Evolutionary conservation across 2,329 filamentous ascomycete genomes (phyloP), one percentile per base, ranked within the genome.

Genomic region (Cercospora brassicicola): DNA sequence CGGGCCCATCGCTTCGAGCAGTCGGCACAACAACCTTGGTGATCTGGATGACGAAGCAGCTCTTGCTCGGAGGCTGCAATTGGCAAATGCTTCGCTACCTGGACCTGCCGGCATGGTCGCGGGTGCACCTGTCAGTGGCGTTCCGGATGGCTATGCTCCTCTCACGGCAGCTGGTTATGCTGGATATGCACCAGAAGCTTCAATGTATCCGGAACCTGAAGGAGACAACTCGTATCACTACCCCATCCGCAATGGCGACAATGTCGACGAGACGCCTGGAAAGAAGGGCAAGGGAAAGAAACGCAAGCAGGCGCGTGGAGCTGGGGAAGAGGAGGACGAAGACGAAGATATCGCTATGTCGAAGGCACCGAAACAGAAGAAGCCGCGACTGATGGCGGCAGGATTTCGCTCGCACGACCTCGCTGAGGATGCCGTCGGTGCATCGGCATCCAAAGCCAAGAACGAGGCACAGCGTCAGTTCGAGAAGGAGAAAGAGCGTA

Each of bases 381-480:
- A 76, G 62, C 76, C 76, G n/a, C 76, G 74, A 62, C 74, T 71
- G 64, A 75, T 68, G 66, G 78, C 68, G 57, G 76, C 75, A 18
- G 76, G 76, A 13, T 78, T 78, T 65, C 69, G 71, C 13, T 76
- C 74, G 3, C 71, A 70, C 20, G 76, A 78, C 63, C 69, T 78
- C 10, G 76, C 74, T 28, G 74, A 77, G 18, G 64, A 68, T 18
- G 70, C 71, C 2, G 67, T 68, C 18, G 72, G 69, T 13, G 61
- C 75, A 3, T 67, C 67, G 28, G 69, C 73, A 1, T 71, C 71
- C 45, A 76, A 73, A 23, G 73, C 78, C 71, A 83, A 81, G 73
- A 83, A 78, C 53, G 79, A 80, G 28, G 80, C 82, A 9, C 82
- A 82, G 9, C 78, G 81, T 57, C 81, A 85, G 65, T 85, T 82